Base-by-base conservation (phyloP, 768 basidiomycete genomes). In the Megacollybia marginata region DNA sequence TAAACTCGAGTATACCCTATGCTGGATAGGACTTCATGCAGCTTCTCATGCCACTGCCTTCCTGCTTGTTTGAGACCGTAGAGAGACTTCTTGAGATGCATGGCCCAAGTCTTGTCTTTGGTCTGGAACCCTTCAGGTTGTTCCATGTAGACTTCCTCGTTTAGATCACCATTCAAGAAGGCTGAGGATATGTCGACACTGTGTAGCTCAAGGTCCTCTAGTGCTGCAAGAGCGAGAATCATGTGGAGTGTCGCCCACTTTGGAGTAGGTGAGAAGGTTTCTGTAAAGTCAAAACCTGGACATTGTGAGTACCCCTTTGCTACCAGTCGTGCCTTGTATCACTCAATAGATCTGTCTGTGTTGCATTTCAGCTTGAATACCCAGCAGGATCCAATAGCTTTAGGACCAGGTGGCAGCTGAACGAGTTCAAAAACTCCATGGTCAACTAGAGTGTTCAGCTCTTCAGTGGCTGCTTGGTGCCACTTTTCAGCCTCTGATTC, bases 221-320 rank as follows among this genome's bases (percentile, higher is more conserved):
- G 1, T 0, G 54, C 50, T 0, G 62, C 61, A 0, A 56, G 55
- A 0, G 63, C 57, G 46, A 70, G 52, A 13, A 56, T 28, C 0
- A 46, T 48, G 13, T 54, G 49, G 12, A 59, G 23, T 5, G 52
- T 42, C 31, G 49, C 54, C n/a, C 55, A 45, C 32, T 49, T 33
- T n/a, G 51, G 49, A n/a, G 54, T 51, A 6, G 61, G 61, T 1
- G 61, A 44, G 38, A 54, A 61, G 7, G 62, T 63, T 13, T 65
- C 61, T 20, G 53, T 49, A 55, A 55, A 71, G 50, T 70, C 67
- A 16, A 62, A 44, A 2, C 69, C 68, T n/a, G 59, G 60, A 1
- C 57, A 51, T 50, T 73, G 70, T 11, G 58, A 52, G 54, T 60
- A 69, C 6, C 71, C 69, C 48, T 67, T 57, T 5, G 68, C 67